Evolutionary conservation across 495 filamentous ascomycete species (phyloP).

Genomic region (Astrothelium macrocarpum): DNA sequence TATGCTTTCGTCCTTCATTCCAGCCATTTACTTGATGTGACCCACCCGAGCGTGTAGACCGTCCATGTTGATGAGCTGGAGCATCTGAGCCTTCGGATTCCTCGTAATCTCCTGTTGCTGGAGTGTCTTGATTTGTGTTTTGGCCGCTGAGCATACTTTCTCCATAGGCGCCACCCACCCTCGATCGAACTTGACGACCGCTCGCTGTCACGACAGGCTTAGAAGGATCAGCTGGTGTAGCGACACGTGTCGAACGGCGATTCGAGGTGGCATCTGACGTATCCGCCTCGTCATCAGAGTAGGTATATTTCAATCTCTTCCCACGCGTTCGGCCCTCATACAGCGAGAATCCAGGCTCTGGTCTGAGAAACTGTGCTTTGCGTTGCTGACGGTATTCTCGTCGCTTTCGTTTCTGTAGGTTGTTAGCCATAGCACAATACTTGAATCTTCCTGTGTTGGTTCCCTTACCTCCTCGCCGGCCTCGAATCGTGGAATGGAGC

Average conservation of each 20-base stretch:
- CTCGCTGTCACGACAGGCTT: constrained; percentile 84
- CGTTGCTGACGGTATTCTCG: constrained; percentile 82
- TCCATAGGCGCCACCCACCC: constrained; percentile 68
- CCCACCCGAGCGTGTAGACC: constrained; percentile 24
- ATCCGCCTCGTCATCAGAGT: constrained; percentile 52
- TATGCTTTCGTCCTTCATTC: constrained; percentile 31
- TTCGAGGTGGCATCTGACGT: constrained; percentile 55
- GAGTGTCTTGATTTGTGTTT: constrained; percentile 20
- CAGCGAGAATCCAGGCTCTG: constrained; percentile 79
- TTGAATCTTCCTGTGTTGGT: background rate
- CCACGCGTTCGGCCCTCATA: constrained; percentile 95
- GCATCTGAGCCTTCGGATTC: constrained; percentile 29
- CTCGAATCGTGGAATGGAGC: constrained; percentile 86
- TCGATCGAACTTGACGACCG: constrained; percentile 73
- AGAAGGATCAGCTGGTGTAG: constrained; percentile 47
- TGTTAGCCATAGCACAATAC: constrained; percentile 25
- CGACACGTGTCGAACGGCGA: constrained; percentile 62
- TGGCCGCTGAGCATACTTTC: constrained; percentile 55
- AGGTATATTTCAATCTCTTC: constrained; percentile 92
- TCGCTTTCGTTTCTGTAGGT: constrained; percentile 68
- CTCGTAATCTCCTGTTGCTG: constrained; percentile 26
- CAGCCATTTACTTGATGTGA: constrained; percentile 32
- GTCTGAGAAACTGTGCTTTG: constrained; percentile 78
- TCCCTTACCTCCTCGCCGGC: constrained; percentile 72
- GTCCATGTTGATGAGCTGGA: constrained; percentile 19